These are phyloP conservation scores for Talaromyces sp. DNA, from an alignment of 2,329 filamentous ascomycete genomes.

Conservation along the genomic window DNA sequence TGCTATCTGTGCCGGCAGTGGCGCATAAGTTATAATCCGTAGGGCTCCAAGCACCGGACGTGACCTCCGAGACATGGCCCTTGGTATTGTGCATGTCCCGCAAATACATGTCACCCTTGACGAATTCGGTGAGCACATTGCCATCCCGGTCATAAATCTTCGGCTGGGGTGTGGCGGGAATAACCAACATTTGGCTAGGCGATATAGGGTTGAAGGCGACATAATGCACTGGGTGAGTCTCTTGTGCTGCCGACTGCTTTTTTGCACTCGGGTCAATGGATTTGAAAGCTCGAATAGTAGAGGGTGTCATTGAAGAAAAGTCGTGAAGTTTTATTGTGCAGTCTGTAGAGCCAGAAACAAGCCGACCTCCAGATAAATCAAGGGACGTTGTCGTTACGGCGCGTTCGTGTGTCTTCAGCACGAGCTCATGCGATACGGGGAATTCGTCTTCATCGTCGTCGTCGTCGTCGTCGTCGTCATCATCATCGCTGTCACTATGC, in stretches of 20 bases:
- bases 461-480: conserved; percentile 59
- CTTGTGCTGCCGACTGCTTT: conserved; percentile 64
- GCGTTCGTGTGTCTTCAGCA: conserved; percentile 87
- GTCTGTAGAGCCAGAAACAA: conserved; percentile 88
- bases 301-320: conserved; percentile 91
- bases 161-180: conserved; percentile 84
- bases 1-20: conserved; percentile 92
- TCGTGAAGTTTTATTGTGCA: conserved; percentile 91
- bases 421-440: conserved; percentile 85
- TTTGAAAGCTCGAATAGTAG: conserved; percentile 89
- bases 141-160: conserved; percentile 87
- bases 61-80: conserved; percentile 88
- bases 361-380: conserved; percentile 75
- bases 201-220: conserved; percentile 80
- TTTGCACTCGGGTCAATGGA: conserved; percentile 79
- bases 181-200: conserved; percentile 74
- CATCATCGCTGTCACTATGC: conserved; percentile 38
- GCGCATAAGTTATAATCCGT: conserved; percentile 77
- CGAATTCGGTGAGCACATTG: conserved; percentile 77
- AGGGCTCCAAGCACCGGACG: conserved; percentile 86
- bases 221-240: conserved; percentile 83
- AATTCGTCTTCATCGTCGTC: conserved; percentile 79
- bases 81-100: conserved; percentile 97
- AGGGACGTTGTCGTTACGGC: conserved; percentile 78
- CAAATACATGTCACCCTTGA: conserved; percentile 98